Percentiles rank a stretch among this genome's conserved stretches.
phyloP scores from a whole-genome alignment of 2,329 filamentous ascomycete genomes.

The Ophiostoma sp. region DNA sequence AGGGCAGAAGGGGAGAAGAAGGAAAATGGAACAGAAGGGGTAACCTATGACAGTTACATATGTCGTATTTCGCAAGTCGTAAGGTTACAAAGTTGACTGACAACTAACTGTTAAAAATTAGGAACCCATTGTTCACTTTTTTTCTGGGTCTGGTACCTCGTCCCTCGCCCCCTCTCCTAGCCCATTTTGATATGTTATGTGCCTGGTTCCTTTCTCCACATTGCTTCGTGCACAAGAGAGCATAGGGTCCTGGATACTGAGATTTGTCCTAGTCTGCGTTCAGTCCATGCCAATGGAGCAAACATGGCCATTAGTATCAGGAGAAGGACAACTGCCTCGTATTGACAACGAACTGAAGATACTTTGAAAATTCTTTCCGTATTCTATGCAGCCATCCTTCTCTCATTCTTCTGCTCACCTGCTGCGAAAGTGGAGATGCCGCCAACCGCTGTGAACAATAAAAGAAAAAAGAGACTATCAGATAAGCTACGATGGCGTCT shows the following conservation, averaged over 20 bases:
- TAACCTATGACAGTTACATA: not conserved
- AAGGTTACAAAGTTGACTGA: constrained; percentile 24
- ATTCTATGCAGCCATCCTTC: not conserved
- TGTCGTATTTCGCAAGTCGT: not conserved
- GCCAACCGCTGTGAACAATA: not conserved
- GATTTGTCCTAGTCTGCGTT: not conserved
- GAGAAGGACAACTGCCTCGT: not conserved
- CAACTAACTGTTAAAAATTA: not conserved
- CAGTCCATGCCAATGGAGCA: not conserved
- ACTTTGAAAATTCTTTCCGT: not conserved
- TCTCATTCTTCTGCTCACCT: not conserved
- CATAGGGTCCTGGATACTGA: not conserved
- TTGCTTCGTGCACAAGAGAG: not conserved
- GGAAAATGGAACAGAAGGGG: not conserved
- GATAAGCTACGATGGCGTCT: not conserved
- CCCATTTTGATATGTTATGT: not conserved
- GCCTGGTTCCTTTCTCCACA: not conserved
- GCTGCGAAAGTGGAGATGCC: not conserved
- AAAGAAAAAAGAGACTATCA: not conserved
- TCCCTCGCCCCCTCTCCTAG: not conserved
- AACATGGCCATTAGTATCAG: not conserved
- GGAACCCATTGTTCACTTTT: not conserved
- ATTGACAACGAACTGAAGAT: not conserved
- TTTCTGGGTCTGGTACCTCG: not conserved
- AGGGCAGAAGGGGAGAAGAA: not conserved